These are phyloP conservation scores for Capronia epimyces DNA, from an alignment of 2,329 filamentous ascomycete genomes.

Conservation along the genomic window DNA sequence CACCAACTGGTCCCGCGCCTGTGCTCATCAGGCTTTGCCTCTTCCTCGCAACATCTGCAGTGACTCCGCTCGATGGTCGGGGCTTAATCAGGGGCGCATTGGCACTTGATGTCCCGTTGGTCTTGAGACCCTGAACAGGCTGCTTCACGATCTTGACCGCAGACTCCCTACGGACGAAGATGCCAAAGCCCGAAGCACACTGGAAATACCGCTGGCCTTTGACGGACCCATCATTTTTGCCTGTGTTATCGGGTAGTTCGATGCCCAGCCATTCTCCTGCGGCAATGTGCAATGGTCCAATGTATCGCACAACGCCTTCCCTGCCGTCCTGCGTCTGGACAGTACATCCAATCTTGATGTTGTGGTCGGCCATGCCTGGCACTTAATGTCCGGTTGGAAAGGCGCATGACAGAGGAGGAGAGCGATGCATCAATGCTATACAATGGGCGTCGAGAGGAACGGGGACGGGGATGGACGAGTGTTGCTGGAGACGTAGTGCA, in stretches of 20 bases:
- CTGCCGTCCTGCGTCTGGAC: conserved; percentile 75
- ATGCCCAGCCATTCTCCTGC: conserved; percentile 83
- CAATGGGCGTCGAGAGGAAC: neutral
- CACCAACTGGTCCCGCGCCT: conserved; percentile 48
- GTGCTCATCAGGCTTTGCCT: conserved; percentile 66
- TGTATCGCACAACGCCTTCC: conserved; percentile 70
- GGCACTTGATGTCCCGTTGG: conserved; percentile 29
- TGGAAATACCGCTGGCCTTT: conserved; percentile 84
- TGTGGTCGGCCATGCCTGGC: conserved; percentile 35
- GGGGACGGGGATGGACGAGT: neutral
- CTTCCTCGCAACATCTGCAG: conserved; percentile 51
- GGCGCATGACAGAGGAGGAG: conserved; percentile 16
- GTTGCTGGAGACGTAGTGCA: neutral
- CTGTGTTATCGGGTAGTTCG: conserved; percentile 72
- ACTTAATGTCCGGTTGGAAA: conserved; percentile 1
- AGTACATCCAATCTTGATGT: conserved; percentile 57
- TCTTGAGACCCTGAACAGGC: conserved; percentile 36
- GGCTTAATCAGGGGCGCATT: conserved; percentile 33
- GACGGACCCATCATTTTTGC: conserved; percentile 92
- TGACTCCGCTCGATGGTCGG: conserved; percentile 42
- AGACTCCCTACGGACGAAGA: conserved; percentile 76
- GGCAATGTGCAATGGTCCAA: conserved; percentile 71
- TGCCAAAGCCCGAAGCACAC: conserved; percentile 64
- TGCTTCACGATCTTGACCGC: conserved; percentile 55
- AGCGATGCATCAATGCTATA: neutral